These are phyloP conservation scores for Sesbania bispinosa DNA, from an alignment of 306 rosid genomes.

Conservation along the genomic window DNA sequence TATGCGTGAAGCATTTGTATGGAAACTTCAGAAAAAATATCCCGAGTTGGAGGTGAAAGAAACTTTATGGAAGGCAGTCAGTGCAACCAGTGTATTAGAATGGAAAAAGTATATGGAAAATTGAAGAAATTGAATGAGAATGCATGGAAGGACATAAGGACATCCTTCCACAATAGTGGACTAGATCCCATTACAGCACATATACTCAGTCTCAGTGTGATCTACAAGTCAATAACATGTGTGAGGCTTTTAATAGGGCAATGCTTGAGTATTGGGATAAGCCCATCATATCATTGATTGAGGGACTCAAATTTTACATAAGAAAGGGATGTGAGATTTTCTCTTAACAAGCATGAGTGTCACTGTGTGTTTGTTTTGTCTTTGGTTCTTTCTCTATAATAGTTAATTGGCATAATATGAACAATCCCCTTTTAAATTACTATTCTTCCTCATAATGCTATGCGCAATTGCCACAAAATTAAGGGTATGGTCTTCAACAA, in stretches of 20 bases:
- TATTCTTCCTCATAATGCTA: too few relatives aligned
- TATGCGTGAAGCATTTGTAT: background rate
- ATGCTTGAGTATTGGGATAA: background rate
- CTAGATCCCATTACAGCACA: background rate
- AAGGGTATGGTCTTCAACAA: too few relatives aligned
- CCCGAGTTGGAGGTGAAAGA: background rate
- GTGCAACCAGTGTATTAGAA: background rate
- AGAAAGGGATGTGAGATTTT: too few relatives aligned
- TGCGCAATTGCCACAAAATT: too few relatives aligned
- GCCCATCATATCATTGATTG: background rate
- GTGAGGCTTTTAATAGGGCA: background rate
- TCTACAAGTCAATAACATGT: background rate
- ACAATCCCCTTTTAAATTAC: too few relatives aligned
- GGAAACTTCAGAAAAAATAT: background rate
- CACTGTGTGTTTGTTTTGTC: too few relatives aligned
- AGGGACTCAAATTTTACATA: background rate
- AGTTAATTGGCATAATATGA: too few relatives aligned
- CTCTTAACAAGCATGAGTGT: too few relatives aligned
- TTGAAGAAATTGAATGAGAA: background rate
- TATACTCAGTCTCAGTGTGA: background rate
- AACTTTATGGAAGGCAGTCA: background rate
- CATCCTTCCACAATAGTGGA: background rate
- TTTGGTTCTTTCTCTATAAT: too few relatives aligned
- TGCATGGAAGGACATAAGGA: background rate
- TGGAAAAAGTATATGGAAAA: background rate